Conservation (phyloP, 768 basidiomycete species). For the Fomitopsis serialis region DNA sequence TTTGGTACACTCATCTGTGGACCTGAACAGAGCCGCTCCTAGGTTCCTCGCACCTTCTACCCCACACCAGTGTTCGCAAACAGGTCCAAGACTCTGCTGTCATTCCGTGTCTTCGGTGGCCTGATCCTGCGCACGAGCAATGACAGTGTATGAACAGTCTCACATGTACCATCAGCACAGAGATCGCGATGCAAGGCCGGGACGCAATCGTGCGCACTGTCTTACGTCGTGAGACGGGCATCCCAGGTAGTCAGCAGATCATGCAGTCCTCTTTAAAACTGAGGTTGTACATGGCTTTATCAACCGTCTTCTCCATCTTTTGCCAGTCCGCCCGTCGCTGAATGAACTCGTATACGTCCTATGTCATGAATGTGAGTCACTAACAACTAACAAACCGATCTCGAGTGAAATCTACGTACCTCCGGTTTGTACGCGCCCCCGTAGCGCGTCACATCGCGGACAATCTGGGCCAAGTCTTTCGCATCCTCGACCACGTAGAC, state of each 20-base stretch:
- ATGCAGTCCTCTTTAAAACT: slow-evolving; percentile 90
- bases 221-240: too few species aligned
- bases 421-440: slow-evolving; percentile 94
- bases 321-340: slow-evolving; percentile 96
- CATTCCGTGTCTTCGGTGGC: too few species aligned
- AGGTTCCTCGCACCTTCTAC: too few species aligned
- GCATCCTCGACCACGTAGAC: slow-evolving; percentile 95
- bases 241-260: slow-evolving; percentile 14
- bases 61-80: too few species aligned
- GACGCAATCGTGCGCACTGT: too few species aligned
- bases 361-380: neutral
- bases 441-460: slow-evolving; percentile 91
- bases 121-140: too few species aligned
- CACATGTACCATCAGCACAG: too few species aligned
- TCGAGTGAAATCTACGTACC: slow-evolving; percentile 36
- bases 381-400: neutral
- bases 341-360: slow-evolving; percentile 96
- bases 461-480: slow-evolving; percentile 93
- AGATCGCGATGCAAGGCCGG: too few species aligned
- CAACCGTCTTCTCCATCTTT: slow-evolving; percentile 94
- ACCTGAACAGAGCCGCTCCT: too few species aligned
- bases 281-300: slow-evolving; percentile 91
- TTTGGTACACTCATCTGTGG: too few species aligned
- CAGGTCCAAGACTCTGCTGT: too few species aligned
- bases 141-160: too few species aligned